Evolutionary conservation across 345 rosid species (phyloP), one percentile per base, ranked within the genome.

Genomic region (Linum usitatissimum): DNA sequence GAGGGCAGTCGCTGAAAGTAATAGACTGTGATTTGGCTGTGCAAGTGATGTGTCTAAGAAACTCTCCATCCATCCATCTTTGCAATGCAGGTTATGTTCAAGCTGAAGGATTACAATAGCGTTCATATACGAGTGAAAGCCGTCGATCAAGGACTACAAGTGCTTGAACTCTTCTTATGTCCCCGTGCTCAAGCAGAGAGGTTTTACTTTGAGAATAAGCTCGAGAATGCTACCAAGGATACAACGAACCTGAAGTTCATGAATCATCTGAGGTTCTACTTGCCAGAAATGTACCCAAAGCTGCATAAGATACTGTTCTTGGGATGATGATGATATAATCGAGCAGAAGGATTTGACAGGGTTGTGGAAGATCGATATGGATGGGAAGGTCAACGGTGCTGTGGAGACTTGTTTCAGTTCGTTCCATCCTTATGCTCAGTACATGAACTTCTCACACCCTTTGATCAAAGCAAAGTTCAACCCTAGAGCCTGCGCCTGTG

Each of bases 401-500:
- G 90, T 90, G 39, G 99, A 93, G 79, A 93, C 99, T 54, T 93
- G 97, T 75, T 93, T 93, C 45, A 97, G 99, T 40, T 93, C 94
- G 14, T 90, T 93, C 65, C 99, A 93, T 80, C 79, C 97, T 49
- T 93, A 93, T 40, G 91, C 99, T 0, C 99, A 90, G 70, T 90
- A 93, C 67, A 93, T 93, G 97, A 93, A 93, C 64, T 90, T 93
- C 82, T 93, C 99, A 0, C 96, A 93, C 71, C 97, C 99, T 60
- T 71, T 93, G 78, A 93, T 93, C 34, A 90, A 84, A 70, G 91
- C 80, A 76, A 93, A 86, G 82, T 93, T 93, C 76, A 83, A 90
- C 57, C 99, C 99, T 5, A 93, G 90, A 81, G 94, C 99, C 0
- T 93, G 99, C 23, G 97, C 97, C 0, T 93, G 99, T 96, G 99